These are phyloP conservation scores for Neohortaea acidophila DNA, from an alignment of 495 filamentous ascomycete species.

Conservation along the genomic window DNA sequence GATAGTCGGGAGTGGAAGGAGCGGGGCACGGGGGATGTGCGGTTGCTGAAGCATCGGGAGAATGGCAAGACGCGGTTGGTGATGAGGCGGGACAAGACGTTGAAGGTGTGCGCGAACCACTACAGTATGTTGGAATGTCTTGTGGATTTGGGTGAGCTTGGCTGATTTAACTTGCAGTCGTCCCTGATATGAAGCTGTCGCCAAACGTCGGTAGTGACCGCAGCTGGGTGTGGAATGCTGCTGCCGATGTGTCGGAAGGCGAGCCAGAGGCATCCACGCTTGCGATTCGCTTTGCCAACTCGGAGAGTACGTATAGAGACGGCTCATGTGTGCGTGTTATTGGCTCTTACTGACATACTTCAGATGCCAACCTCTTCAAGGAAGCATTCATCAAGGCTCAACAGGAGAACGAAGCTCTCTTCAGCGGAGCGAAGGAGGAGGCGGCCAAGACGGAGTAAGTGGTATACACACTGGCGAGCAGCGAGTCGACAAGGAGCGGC, in stretches of 20 bases:
- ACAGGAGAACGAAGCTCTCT: constrained; percentile 84
- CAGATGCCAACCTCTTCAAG: constrained; percentile 95
- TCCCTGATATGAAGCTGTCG: constrained; percentile 96
- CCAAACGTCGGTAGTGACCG: constrained; percentile 96
- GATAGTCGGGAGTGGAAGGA: constrained; percentile 96
- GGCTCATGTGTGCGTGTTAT: too few relatives aligned
- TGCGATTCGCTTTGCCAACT: constrained; percentile 94
- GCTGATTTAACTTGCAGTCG: constrained; percentile 41
- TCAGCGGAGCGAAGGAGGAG: constrained; percentile 25
- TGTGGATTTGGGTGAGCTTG: neutral
- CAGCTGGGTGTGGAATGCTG: constrained; percentile 98
- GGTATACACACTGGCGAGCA: too few relatives aligned
- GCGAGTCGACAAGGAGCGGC: too few relatives aligned
- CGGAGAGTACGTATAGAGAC: constrained; percentile 58
- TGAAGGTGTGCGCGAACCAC: constrained; percentile 99
- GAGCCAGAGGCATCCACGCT: constrained; percentile 92
- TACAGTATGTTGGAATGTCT: constrained; percentile 57
- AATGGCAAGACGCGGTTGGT: constrained; percentile 95
- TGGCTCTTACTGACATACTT: constrained; percentile 8
- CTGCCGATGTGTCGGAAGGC: constrained; percentile 94
- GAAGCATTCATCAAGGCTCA: constrained; percentile 96
- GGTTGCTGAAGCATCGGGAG: constrained; percentile 94
- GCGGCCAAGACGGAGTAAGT: too few relatives aligned
- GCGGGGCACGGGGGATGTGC: constrained; percentile 90
- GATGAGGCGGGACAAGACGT: constrained; percentile 97